Percentiles rank a stretch among this genome's conserved stretches.
Conservation (phyloP, 202 grass and related monocot genomes). For the Musa balbisiana region DNA sequence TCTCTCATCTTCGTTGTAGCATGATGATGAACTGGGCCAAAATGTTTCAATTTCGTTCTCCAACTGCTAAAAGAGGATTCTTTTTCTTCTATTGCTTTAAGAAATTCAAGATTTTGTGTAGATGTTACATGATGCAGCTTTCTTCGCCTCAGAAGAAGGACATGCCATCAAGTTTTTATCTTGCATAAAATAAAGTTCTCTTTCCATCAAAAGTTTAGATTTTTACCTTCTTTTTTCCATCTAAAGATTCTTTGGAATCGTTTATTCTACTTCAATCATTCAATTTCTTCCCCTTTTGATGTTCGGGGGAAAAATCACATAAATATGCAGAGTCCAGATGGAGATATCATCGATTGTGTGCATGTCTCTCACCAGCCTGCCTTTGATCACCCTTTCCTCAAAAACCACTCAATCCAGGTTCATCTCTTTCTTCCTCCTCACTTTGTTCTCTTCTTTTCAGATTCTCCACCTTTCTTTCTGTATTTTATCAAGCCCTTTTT, state of each 20-base stretch:
- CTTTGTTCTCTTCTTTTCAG: neutral
- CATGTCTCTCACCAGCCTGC: conserved; percentile 17
- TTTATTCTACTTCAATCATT: neutral
- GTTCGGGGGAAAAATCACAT: neutral
- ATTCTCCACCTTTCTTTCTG: neutral
- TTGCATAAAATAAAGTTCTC: neutral
- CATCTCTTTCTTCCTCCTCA: neutral
- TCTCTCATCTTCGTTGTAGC: neutral
- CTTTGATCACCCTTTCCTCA: conserved; percentile 19
- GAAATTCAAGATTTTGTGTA: too few species aligned
- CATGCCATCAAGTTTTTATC: neutral
- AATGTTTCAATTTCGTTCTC: too few species aligned
- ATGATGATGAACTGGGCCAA: neutral
- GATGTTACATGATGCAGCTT: too few species aligned
- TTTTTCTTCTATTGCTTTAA: neutral
- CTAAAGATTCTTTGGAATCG: too few species aligned
- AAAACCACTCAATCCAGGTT: conserved; percentile 12
- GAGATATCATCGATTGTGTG: conserved; percentile 17
- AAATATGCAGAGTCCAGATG: conserved; percentile 13
- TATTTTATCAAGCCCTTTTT: neutral
- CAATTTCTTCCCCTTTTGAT: neutral
- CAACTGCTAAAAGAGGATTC: neutral
- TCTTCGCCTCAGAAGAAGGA: neutral
- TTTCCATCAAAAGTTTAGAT: neutral
- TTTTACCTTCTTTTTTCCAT: neutral